Evolutionary conservation across 2,329 filamentous ascomycete genomes (phyloP).

Genomic region (Neonectria faginata): DNA sequence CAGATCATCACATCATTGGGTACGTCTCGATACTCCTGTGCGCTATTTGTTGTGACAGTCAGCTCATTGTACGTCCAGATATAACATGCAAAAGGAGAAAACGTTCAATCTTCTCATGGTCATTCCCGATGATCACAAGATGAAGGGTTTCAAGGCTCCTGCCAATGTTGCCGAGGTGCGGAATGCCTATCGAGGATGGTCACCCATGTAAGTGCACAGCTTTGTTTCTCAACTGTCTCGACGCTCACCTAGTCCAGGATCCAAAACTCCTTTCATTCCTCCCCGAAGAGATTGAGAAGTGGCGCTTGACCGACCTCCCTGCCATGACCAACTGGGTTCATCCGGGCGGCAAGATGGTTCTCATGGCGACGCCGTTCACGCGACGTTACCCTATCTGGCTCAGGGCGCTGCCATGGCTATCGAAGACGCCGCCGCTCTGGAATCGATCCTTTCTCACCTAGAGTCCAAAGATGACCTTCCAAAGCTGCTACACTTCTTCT

Average conservation of each 20-base stretch:
- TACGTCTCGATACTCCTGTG: not conserved
- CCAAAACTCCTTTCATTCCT: slow-evolving; percentile 18
- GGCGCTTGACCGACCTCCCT: slow-evolving; percentile 21
- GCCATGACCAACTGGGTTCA: slow-evolving; percentile 23
- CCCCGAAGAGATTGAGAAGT: slow-evolving; percentile 21
- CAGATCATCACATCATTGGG: slow-evolving; percentile 29
- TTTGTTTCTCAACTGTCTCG: not conserved
- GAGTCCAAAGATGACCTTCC: slow-evolving; percentile 14
- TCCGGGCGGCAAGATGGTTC: slow-evolving; percentile 20
- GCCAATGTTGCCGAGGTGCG: slow-evolving; percentile 21
- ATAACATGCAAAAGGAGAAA: slow-evolving; percentile 26
- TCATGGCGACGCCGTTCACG: slow-evolving; percentile 24
- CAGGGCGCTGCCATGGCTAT: slow-evolving; percentile 25
- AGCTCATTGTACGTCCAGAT: not conserved
- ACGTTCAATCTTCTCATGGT: slow-evolving; percentile 24
- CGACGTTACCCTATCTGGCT: slow-evolving; percentile 19
- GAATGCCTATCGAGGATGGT: slow-evolving; percentile 21
- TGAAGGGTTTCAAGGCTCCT: slow-evolving; percentile 22
- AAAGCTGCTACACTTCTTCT: slow-evolving; percentile 13
- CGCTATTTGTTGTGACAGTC: not conserved
- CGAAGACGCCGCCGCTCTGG: slow-evolving; percentile 19
- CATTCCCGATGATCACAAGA: slow-evolving; percentile 20
- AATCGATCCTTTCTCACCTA: slow-evolving; percentile 7
- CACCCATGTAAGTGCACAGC: slow-evolving; percentile 9
- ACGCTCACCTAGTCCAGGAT: not conserved